A percentile compares a stretch with the other conserved stretches of the same genome.
Evolutionary conservation across 345 rosid species (phyloP).

Genomic region (Pugionium cornutum): DNA sequence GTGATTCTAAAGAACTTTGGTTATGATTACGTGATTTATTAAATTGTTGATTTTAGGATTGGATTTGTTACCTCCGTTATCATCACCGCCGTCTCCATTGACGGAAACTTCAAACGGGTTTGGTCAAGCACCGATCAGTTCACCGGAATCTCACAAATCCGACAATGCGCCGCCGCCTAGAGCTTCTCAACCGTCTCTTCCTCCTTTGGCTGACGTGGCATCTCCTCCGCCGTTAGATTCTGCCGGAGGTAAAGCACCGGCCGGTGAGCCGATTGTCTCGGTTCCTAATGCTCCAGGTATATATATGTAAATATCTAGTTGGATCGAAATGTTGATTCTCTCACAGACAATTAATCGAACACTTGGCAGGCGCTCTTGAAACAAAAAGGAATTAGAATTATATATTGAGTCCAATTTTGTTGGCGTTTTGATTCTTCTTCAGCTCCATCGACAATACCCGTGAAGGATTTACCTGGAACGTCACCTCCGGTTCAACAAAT

Average conservation of each 20-base stretch:
- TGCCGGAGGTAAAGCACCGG: slow-evolving; percentile 32
- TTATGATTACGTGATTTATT: background rate
- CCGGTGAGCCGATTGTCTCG: slow-evolving; percentile 41
- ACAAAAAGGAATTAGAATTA: background rate
- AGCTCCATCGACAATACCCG: slow-evolving; percentile 32
- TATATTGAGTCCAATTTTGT: background rate
- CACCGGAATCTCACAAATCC: slow-evolving; percentile 40
- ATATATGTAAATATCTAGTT: background rate
- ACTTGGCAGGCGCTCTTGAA: slow-evolving; percentile 10
- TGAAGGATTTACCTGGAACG: slow-evolving; percentile 24
- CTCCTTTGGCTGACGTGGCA: slow-evolving; percentile 39
- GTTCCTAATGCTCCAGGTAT: slow-evolving; percentile 52
- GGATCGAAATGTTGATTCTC: slow-evolving; percentile 13
- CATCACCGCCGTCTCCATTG: slow-evolving; percentile 46
- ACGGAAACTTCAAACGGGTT: slow-evolving; percentile 45
- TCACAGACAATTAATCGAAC: slow-evolving; percentile 30
- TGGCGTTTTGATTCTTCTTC: slow-evolving; percentile 5
- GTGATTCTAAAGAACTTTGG: background rate
- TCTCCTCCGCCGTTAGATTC: slow-evolving; percentile 47
- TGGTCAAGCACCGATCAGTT: slow-evolving; percentile 46
- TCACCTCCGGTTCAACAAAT: slow-evolving; percentile 34
- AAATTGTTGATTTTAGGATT: slow-evolving; percentile 29
- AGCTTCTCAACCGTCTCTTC: slow-evolving; percentile 38
- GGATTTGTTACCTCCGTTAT: slow-evolving; percentile 35
- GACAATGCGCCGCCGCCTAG: slow-evolving; percentile 42